These are phyloP conservation scores for Globisporangium paroecandrum DNA, from an alignment of 352 stramenopile species.

Conservation along the genomic window DNA sequence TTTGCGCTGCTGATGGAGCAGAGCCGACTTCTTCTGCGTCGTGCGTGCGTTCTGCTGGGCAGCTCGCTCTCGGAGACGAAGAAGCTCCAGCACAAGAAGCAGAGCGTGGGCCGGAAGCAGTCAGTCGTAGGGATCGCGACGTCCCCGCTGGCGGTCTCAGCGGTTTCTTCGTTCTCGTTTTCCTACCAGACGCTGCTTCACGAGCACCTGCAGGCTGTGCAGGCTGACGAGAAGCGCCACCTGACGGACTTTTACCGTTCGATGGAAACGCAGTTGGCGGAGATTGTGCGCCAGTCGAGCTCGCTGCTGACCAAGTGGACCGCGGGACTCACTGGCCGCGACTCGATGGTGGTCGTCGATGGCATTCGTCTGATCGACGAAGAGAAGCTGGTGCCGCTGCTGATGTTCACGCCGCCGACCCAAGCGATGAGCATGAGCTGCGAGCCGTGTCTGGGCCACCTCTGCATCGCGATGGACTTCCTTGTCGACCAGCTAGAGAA, in stretches of 20 bases:
- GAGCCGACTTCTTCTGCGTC: slow-evolving; percentile 47
- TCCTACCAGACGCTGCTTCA: slow-evolving; percentile 59
- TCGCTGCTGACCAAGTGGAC: slow-evolving; percentile 61
- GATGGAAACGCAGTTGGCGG: slow-evolving; percentile 46
- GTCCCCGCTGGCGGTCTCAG: slow-evolving; percentile 26
- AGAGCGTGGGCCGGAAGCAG: slow-evolving; percentile 21
- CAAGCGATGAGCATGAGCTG: slow-evolving; percentile 50
- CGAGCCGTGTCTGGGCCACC: slow-evolving; percentile 46
- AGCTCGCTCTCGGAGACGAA: slow-evolving; percentile 40
- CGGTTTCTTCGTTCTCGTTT: slow-evolving; percentile 38
- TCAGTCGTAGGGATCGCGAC: slow-evolving; percentile 29
- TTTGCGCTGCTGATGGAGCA: slow-evolving; percentile 63
- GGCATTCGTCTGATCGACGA: slow-evolving; percentile 49
- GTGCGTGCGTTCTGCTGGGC: slow-evolving; percentile 50
- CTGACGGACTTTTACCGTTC: slow-evolving; percentile 36
- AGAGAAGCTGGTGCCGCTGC: slow-evolving; percentile 54
- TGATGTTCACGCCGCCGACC: slow-evolving; percentile 36
- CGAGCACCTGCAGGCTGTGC: slow-evolving; percentile 47
- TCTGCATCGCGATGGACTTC: slow-evolving; percentile 65
- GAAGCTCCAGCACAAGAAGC: slow-evolving; percentile 24
- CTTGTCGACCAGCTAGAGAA: slow-evolving; percentile 45
- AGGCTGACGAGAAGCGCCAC: slow-evolving; percentile 30
- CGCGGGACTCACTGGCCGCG: slow-evolving; percentile 25
- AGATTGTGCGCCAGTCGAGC: slow-evolving; percentile 39
- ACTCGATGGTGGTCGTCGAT: slow-evolving; percentile 43